Evolutionary conservation across 1,284 basidiomycete genomes (phyloP).

Genomic region (Ceratorhiza oryzae-sativae): DNA sequence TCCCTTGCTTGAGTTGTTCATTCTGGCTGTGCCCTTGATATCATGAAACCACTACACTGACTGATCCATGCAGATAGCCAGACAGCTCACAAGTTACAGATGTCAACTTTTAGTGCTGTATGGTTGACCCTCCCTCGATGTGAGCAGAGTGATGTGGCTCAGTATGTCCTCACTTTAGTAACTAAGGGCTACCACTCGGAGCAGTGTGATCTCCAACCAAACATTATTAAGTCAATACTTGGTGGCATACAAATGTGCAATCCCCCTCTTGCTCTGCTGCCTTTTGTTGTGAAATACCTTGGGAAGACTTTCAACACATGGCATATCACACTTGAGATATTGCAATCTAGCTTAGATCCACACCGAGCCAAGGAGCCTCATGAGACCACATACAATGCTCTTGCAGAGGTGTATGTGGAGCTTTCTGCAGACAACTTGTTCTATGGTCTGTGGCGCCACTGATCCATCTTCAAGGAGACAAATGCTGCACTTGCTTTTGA

Average conservation of each 20-base stretch:
- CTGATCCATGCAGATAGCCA: conserved; percentile 83
- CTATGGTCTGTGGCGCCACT: conserved; percentile 94
- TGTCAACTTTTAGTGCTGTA: conserved; percentile 87
- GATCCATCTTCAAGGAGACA: conserved; percentile 88
- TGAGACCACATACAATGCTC: conserved; percentile 88
- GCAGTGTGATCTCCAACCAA: conserved; percentile 91
- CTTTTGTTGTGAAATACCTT: conserved; percentile 95
- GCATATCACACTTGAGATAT: conserved; percentile 89
- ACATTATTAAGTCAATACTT: conserved; percentile 92
- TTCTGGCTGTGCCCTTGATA: conserved; percentile 58
- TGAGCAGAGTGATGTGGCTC: conserved; percentile 89
- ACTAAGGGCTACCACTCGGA: conserved; percentile 93
- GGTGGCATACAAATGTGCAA: conserved; percentile 83
- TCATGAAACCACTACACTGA: conserved; percentile 82
- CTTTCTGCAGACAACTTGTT: conserved; percentile 97
- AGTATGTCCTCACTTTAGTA: conserved; percentile 88
- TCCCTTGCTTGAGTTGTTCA: conserved; percentile 44
- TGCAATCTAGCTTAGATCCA: conserved; percentile 78
- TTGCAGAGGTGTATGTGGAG: conserved; percentile 96
- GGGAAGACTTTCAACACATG: conserved; percentile 96
- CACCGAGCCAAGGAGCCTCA: conserved; percentile 85
- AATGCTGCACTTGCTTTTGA: conserved; percentile 93
- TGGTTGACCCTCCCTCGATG: conserved; percentile 88
- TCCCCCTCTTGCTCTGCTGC: conserved; percentile 88
- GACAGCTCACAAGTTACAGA: conserved; percentile 85